Conservation (phyloP, 768 basidiomycete species). For the Scleroderma bovista region DNA sequence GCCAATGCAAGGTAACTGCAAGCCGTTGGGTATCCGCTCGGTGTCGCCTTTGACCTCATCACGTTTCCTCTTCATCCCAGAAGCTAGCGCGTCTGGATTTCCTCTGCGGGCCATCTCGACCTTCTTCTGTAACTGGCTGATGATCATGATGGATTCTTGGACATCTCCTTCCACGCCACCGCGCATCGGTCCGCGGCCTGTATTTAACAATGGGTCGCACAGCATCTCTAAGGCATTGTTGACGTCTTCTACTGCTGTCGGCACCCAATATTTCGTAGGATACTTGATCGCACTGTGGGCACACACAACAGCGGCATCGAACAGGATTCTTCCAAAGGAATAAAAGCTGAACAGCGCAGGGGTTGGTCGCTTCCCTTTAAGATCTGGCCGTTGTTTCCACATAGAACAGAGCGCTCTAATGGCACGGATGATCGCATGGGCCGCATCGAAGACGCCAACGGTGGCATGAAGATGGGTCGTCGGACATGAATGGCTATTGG, state of each 20-base stretch:
- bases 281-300: slow-evolving; percentile 57
- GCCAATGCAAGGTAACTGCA: slow-evolving; percentile 41
- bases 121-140: slow-evolving; percentile 36
- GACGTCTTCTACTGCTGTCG: slow-evolving; percentile 43
- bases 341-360: slow-evolving; percentile 53
- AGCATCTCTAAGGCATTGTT: slow-evolving; percentile 40
- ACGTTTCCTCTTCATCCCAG: slow-evolving; percentile 41
- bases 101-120: slow-evolving; percentile 30
- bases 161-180: slow-evolving; percentile 29
- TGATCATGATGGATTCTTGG: slow-evolving; percentile 34
- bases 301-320: slow-evolving; percentile 62
- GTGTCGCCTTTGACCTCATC: slow-evolving; percentile 34
- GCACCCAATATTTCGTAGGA: slow-evolving; percentile 41
- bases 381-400: slow-evolving; percentile 33
- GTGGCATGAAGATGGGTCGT: slow-evolving; percentile 46
- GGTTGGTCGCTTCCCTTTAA: slow-evolving; percentile 28
- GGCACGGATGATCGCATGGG: slow-evolving; percentile 57
- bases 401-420: slow-evolving; percentile 37
- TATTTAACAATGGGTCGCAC: slow-evolving; percentile 29
- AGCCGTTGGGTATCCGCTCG: slow-evolving; percentile 25
- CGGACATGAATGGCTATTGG: slow-evolving; percentile 18
- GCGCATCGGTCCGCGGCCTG: slow-evolving; percentile 26
- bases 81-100: slow-evolving; percentile 6
- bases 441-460: slow-evolving; percentile 56
- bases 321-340: slow-evolving; percentile 54